Evolutionary conservation across 2,329 filamentous ascomycete genomes (phyloP), one percentile per base, ranked within the genome.

Genomic region (Cladophialophora carrionii): DNA sequence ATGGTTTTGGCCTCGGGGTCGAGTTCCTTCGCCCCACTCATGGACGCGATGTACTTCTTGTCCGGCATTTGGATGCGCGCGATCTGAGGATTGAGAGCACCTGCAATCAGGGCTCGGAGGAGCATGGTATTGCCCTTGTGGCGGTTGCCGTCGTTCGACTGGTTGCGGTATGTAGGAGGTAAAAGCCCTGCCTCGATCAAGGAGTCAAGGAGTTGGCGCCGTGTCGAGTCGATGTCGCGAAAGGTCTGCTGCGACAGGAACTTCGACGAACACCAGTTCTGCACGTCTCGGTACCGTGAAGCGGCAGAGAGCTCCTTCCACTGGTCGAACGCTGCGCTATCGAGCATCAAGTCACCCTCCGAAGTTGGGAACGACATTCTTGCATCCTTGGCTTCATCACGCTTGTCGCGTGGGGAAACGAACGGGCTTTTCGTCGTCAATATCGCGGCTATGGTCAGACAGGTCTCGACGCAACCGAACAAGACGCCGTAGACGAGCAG

Each of bases 401-500:
- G 86, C 74, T 88, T 93, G 29, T 95, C 90, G 20, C 88, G 86
- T 0, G 94, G 93, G 0, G 90, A 90, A 3, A 96, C 78, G 74
- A 99, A 99, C 0, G 95, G 94, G 68, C 88, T 92, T 72, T 88
- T 89, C 62, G 92, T 97, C 8, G 68, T 62, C n/a, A 99, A 83
- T 48, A 98, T 95, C 8, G 93, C 90, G 1, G 95, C 91, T 68
- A 98, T 93, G 2, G 90, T 92, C 62, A 98, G 84, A 70, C 90
- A 92, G 59, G 94, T 88, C 72, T 96, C 92, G 6, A 98, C 84
- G 73, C 94, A 98, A 37, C 91, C 91, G 73, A 99, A 98, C 64
- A 96, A 92, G 17, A 92, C 90, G 5, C 95, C 95, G 74, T 96
- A 96, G 3, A 99, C 91, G 84, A 99, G 92, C 37, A 99, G 84